Conservation (phyloP, 164 flowering plant genomes). For the Euptelea pleiosperma region DNA sequence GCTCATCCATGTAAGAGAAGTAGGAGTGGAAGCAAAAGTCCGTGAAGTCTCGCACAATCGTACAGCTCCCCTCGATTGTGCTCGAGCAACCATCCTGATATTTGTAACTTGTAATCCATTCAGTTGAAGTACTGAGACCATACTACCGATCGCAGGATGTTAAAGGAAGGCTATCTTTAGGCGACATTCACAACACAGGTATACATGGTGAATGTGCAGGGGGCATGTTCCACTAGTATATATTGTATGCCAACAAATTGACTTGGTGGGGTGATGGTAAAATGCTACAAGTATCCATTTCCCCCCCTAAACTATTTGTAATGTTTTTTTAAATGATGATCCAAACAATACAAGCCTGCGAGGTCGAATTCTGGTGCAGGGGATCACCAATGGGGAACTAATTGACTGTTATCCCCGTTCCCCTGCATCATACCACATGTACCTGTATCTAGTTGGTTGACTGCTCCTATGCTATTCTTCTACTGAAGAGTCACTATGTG, state of each 20-base stretch:
- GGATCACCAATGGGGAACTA: too few species aligned
- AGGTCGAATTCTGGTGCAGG: too few species aligned
- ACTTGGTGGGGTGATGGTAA: too few species aligned
- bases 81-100: constrained; percentile 78
- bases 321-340: too few species aligned
- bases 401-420: too few species aligned
- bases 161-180: neutral
- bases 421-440: neutral
- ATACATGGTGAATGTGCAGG: neutral
- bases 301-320: too few species aligned
- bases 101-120: constrained; percentile 1
- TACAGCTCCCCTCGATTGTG: constrained; percentile 67
- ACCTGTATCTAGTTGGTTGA: neutral
- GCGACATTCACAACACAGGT: neutral
- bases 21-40: constrained; percentile 94
- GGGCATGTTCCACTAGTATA: too few species aligned
- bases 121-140: neutral
- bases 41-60: constrained; percentile 68
- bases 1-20: constrained; percentile 91
- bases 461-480: neutral
- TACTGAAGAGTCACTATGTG: neutral
- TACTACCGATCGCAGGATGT: neutral
- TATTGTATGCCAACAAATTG: too few species aligned
- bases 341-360: too few species aligned
- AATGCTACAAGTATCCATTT: too few species aligned